Base-by-base conservation (phyloP, 2,329 filamentous ascomycete genomes). In the Penicillium sp. region DNA sequence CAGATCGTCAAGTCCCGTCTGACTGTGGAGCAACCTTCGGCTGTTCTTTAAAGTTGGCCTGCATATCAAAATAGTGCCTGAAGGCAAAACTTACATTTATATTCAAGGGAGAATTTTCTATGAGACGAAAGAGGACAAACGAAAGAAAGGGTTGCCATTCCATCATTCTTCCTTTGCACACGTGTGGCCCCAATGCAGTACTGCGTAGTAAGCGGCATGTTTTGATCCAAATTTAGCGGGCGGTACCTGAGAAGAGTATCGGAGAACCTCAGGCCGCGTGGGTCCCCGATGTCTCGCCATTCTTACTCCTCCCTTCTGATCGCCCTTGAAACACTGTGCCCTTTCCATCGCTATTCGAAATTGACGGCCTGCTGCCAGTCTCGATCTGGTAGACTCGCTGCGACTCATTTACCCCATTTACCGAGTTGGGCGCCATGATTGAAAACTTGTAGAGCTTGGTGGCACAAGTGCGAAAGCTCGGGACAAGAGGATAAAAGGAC, bases 401-500 rank as follows among this genome's bases (percentile, higher is more conserved):
- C 49, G 37, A 46, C 35, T 25, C 42, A 45, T 6, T 48, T 52
- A 22, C 3, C 26, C 37, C 28, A 25, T 54, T 45, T 37, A 14
- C 55, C 46, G 22, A 52, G 16, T 40, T 67, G 64, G 62, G 59
- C 70, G 67, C 52, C 55, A 75, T 75, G 73, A 65, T 71, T 59
- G 65, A 68, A 53, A 43, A 45, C 54, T 59, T 72, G 52, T 76
- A 76, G 59, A 69, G 60, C 63, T 58, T 58, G 59, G 62, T 55
- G 59, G 63, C 57, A 55, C 60, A 55, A 59, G 59, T 65, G 70
- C 63, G 53, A 66, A 71, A 65, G 68, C 64, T 65, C 62, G 61
- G 59, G 64, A 66, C 52, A 69, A 66, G 62, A 83, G 82, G 79
- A 33, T 10, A 42, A 53, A 53, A 38, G 51, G 19, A 63, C 62